Base-by-base conservation (phyloP, 345 rosid genomes). In the Conringia planisiliqua region DNA sequence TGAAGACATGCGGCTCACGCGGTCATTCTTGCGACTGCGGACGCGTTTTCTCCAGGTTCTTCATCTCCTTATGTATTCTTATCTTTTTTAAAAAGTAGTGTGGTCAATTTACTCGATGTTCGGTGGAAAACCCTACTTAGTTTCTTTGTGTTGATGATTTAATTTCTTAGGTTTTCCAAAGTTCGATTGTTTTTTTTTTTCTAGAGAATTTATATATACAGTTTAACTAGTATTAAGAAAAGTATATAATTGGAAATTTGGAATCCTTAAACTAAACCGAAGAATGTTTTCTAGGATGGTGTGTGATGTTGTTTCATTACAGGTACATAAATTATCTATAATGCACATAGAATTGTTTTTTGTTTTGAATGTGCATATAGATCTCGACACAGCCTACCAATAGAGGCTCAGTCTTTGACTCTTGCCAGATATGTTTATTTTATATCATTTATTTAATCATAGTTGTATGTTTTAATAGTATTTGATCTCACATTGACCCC, bases 11-110 rank as follows among this genome's bases (percentile, higher is more conserved):
- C 36, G 98, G 98, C 67, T 91, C 96, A 63, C 59, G 98, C 10
- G 98, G 98, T 79, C 98, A 94, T 72, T 91, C 98, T 22, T 94
- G 98, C 62, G 98, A 94, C 71, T 94, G 98, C 46, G 98, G 98
- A 64, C 90, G 97, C 16, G 98, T 94, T 69, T 94, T 94, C 71
- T 94, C 98, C 40, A 94, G 98, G 98, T 94, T 70, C 42, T 1
- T 32, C 9, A 62, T 55, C 20, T 27, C 7, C 12, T 51, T 8
- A 11, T 32, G 6, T 62, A 18, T 16, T 22, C 16, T 30, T 26
- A 12, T 44, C 32, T 4, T 10, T 17, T 5, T 2, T 9, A 13
- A 6, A 42, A 22, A 20, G 14, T n/a, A 39, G 10, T 33, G 18
- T 7, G 43, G 64, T 38, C 46, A 2, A 33, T 55, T 54, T 29